Evolutionary conservation across 2,329 filamentous ascomycete genomes (phyloP).

Genomic region (Curvularia verruculosa): DNA sequence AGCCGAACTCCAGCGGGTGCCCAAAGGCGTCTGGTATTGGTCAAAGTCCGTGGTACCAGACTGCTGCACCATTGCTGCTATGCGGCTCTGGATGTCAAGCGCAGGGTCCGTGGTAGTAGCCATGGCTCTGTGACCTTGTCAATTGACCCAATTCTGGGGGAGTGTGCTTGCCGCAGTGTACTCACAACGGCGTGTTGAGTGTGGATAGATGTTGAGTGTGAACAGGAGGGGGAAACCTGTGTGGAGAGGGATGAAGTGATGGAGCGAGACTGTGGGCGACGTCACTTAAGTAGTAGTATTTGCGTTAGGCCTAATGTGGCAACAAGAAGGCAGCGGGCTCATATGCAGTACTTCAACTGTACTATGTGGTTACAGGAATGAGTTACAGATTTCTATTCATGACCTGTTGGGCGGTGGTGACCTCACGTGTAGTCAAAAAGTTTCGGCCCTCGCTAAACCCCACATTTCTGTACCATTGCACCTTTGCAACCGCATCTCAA

Average conservation of each 20-base stretch:
- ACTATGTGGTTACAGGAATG: slow-evolving; percentile 2
- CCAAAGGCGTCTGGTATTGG: slow-evolving; percentile 37
- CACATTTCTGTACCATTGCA: slow-evolving; percentile 27
- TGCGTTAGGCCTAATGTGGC: no score
- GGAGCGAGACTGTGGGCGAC: background rate
- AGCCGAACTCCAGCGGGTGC: slow-evolving; percentile 68
- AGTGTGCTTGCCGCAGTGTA: no score
- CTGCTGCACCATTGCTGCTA: slow-evolving; percentile 29
- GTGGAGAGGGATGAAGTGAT: no score
- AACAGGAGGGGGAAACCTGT: no score
- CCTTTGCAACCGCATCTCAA: slow-evolving; percentile 21
- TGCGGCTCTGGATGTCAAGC: slow-evolving; percentile 33
- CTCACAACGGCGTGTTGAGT: no score
- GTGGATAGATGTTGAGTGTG: no score
- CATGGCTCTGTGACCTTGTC: no score
- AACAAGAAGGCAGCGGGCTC: no score
- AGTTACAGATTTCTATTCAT: slow-evolving; percentile 26
- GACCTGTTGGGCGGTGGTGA: slow-evolving; percentile 17
- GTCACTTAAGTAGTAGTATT: no score
- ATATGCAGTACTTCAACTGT: background rate
- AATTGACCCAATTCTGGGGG: no score
- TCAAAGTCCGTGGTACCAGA: slow-evolving; percentile 31
- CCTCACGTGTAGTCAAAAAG: slow-evolving; percentile 33
- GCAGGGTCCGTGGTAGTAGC: slow-evolving; percentile 25
- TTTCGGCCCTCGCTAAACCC: slow-evolving; percentile 37